phyloP scores from a whole-genome alignment of 768 basidiomycete species.

The Melanogaster broomeanus region DNA sequence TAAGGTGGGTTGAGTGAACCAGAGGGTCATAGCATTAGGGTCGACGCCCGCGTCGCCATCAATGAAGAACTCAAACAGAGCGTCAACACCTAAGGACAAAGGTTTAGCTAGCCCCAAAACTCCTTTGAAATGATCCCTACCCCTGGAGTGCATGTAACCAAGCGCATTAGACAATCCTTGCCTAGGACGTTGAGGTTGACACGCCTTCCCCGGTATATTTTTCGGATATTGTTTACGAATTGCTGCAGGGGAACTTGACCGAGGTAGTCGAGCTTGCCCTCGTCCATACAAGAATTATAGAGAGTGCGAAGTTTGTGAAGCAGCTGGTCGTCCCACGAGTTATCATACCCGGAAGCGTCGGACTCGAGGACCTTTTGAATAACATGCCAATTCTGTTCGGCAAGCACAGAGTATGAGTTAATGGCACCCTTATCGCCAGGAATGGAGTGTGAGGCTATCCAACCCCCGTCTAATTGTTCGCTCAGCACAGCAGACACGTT shows the following conservation, averaged over 20 bases:
- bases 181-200: slow-evolving; percentile 39
- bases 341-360: slow-evolving; percentile 35
- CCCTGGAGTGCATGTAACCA: slow-evolving; percentile 85
- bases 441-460: slow-evolving; percentile 80
- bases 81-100: slow-evolving; percentile 60
- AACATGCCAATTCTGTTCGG: slow-evolving; percentile 75
- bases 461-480: slow-evolving; percentile 70
- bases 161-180: slow-evolving; percentile 79
- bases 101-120: background rate
- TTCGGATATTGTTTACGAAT: slow-evolving; percentile 61
- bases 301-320: slow-evolving; percentile 68
- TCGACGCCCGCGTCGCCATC: slow-evolving; percentile 89
- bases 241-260: slow-evolving; percentile 72
- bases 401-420: slow-evolving; percentile 71
- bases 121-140: slow-evolving; percentile 39
- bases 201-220: slow-evolving; percentile 57
- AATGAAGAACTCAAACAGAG: slow-evolving; percentile 77
- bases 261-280: slow-evolving; percentile 69
- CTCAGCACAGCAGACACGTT: slow-evolving; percentile 5
- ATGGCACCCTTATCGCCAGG: slow-evolving; percentile 81
- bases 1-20: slow-evolving; percentile 80
- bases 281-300: slow-evolving; percentile 82
- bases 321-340: slow-evolving; percentile 53
- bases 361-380: slow-evolving; percentile 71
- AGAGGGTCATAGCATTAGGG: slow-evolving; percentile 82